These are phyloP conservation scores for Trichoderma sp. DNA, from an alignment of 2,329 filamentous ascomycete species.

Conservation along the genomic window DNA sequence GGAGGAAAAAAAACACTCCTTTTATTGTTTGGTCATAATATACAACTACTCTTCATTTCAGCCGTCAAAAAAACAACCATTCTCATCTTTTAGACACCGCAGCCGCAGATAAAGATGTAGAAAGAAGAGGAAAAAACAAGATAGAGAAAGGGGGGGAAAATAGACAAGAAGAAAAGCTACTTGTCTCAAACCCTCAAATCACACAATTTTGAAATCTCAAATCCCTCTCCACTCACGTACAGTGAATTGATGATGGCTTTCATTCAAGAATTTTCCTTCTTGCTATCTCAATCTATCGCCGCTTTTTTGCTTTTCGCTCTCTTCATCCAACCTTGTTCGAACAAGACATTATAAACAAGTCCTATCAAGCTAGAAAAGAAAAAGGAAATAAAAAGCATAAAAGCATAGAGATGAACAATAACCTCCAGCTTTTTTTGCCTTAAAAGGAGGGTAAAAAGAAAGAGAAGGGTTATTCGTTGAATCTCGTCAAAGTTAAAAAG, in stretches of 20 bases:
- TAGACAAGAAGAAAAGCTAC: not conserved
- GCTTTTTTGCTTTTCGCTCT: conserved; percentile 4
- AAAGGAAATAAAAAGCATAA: conserved; percentile 5
- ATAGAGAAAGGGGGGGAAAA: not conserved
- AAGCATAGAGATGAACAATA: conserved; percentile 4
- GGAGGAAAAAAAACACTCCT: not conserved
- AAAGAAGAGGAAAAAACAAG: not conserved
- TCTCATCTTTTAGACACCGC: not conserved
- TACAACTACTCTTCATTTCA: conserved; percentile 20
- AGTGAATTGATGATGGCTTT: not conserved
- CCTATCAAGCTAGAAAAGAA: conserved; percentile 9
- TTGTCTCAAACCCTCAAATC: not conserved
- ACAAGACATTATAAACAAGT: conserved; percentile 3
- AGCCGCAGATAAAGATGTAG: not conserved
- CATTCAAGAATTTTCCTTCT: not conserved
- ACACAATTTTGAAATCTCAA: not conserved
- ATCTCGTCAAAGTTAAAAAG: conserved; percentile 10
- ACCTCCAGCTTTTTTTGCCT: conserved; percentile 1
- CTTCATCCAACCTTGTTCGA: conserved; percentile 8
- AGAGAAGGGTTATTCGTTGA: not conserved
- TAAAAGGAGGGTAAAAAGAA: not conserved
- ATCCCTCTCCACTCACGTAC: not conserved
- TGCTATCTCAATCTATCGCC: not conserved
- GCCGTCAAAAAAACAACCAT: not conserved
- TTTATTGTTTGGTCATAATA: conserved; percentile 29